phyloP scores from a whole-genome alignment of 441 rosid species.

The Capsella rubella region DNA sequence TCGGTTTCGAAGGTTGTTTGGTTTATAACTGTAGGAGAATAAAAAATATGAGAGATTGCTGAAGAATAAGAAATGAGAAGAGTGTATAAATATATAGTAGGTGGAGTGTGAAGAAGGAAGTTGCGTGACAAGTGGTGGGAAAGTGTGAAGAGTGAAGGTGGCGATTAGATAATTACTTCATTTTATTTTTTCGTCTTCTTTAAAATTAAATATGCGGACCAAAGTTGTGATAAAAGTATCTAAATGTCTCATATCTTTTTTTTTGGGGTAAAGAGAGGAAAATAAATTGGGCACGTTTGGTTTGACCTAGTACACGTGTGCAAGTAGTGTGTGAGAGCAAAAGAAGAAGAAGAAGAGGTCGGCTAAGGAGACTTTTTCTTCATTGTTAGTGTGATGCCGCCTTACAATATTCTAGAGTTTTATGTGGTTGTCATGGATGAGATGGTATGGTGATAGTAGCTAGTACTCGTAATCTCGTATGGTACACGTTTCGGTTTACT shows the following conservation, averaged over 20 bases:
- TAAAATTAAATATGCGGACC: constrained; percentile 37
- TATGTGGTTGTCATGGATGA: constrained; percentile 22
- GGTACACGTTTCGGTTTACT: constrained; percentile 38
- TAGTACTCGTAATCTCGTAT: constrained; percentile 15
- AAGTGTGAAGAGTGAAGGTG: constrained; percentile 57
- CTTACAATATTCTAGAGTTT: constrained; percentile 34
- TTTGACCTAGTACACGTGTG: constrained; percentile 47
- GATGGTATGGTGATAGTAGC: not conserved
- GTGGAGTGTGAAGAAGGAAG: constrained; percentile 55
- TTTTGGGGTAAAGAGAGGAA: not conserved
- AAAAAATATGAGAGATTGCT: constrained; percentile 1
- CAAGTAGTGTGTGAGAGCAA: constrained; percentile 9
- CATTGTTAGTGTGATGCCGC: constrained; percentile 10
- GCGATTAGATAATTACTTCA: constrained; percentile 43
- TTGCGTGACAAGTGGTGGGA: constrained; percentile 78
- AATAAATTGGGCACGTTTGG: constrained; percentile 53
- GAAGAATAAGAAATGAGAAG: constrained; percentile 32
- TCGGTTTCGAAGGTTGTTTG: not conserved
- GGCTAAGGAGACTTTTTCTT: constrained; percentile 33
- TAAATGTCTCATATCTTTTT: constrained; percentile 10
- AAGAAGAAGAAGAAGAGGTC: constrained; percentile 18
- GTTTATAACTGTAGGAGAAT: not conserved
- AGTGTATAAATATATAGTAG: constrained; percentile 28
- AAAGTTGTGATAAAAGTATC: constrained; percentile 38
- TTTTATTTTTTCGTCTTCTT: not conserved